Conservation (phyloP, 2,329 filamentous ascomycete species). For the Scedosporium aurantiacum region DNA sequence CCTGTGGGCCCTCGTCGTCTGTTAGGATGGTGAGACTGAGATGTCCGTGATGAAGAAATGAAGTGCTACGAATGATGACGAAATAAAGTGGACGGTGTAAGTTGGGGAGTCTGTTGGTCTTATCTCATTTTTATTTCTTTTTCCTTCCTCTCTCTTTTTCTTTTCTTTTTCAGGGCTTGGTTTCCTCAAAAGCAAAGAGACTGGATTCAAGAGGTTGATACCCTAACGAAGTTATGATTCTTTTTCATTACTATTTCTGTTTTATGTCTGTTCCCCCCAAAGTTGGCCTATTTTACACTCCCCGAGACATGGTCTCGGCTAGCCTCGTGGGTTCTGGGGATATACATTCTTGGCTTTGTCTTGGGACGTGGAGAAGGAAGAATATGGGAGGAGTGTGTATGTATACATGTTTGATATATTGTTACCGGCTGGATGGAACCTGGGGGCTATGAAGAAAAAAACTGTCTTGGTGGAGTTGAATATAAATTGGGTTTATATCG, state of each 20-base stretch:
- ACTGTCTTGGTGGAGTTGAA: neutral
- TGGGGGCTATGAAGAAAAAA: too few relatives aligned
- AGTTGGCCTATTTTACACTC: neutral
- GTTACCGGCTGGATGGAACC: too few relatives aligned
- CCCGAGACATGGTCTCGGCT: neutral
- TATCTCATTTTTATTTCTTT: slow-evolving; percentile 15
- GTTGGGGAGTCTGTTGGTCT: too few relatives aligned
- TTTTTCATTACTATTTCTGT: neutral
- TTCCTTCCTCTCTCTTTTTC: slow-evolving; percentile 10
- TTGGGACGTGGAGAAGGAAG: neutral
- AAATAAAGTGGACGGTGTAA: neutral
- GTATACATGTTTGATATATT: neutral
- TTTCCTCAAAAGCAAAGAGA: neutral
- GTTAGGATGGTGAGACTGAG: neutral
- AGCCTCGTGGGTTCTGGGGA: too few relatives aligned
- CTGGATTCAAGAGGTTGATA: neutral
- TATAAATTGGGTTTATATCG: neutral
- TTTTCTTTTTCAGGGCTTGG: neutral
- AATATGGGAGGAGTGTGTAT: neutral
- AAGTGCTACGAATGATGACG: neutral
- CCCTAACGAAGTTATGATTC: neutral
- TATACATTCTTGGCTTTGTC: neutral
- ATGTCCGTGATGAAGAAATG: neutral
- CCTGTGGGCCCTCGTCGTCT: neutral
- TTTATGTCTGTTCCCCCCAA: neutral